These are phyloP conservation scores for Starmerella floricola DNA, from an alignment of 805 yeast species.

Conservation along the genomic window DNA sequence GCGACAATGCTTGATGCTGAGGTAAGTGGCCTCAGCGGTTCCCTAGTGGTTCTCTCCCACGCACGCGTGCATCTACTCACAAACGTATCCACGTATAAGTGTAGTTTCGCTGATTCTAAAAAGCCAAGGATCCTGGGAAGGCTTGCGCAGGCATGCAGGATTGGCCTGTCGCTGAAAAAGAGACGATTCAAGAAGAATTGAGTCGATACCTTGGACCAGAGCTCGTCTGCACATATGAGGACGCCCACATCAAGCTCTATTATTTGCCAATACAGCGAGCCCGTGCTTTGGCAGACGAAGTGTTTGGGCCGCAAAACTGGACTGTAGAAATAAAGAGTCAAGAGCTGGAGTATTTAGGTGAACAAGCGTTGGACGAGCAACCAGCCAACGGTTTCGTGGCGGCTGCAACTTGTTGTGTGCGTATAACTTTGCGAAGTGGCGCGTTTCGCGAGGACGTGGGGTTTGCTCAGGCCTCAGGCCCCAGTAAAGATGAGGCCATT, in stretches of 20 bases:
- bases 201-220: constrained; percentile 3
- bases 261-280: constrained; percentile 8
- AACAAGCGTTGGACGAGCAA: too few relatives aligned
- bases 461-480: constrained; percentile 50
- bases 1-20: too few relatives aligned
- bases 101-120: too few relatives aligned
- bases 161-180: not conserved
- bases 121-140: too few relatives aligned
- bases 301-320: constrained; percentile 18
- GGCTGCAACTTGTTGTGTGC: constrained; percentile 30
- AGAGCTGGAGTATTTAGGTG: not conserved
- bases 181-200: not conserved
- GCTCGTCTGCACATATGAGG: not conserved
- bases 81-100: too few relatives aligned
- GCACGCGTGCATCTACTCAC: too few relatives aligned
- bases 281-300: constrained; percentile 12
- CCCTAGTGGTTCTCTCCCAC: too few relatives aligned
- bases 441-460: constrained; percentile 72
- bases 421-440: constrained; percentile 68
- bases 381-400: not conserved
- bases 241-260: not conserved
- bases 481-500: constrained; percentile 50
- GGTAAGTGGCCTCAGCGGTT: too few relatives aligned
- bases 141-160: too few relatives aligned
- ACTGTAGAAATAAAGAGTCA: not conserved